phyloP scores from a whole-genome alignment of 2,329 filamentous ascomycete genomes.

The Hypoxylon sp. region DNA sequence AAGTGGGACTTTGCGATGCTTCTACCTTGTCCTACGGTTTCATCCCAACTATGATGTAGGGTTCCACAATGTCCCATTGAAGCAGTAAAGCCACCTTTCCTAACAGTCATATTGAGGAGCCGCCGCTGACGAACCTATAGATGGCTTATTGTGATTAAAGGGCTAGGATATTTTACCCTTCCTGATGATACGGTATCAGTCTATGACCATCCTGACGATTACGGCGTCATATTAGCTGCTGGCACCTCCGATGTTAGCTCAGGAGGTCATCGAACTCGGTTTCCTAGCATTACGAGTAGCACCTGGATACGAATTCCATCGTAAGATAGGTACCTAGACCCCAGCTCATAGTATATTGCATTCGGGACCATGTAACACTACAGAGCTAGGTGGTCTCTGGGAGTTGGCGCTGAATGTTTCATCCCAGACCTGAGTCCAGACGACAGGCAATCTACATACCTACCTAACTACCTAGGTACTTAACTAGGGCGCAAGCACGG shows the following conservation, averaged over 20 bases:
- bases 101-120: neutral
- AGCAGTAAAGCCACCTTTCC: constrained; percentile 54
- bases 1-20: constrained; percentile 51
- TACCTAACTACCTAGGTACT: neutral
- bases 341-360: constrained; percentile 58
- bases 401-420: constrained; percentile 17
- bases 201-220: constrained; percentile 55
- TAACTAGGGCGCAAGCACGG: neutral
- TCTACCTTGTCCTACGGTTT: constrained; percentile 55
- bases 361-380: constrained; percentile 54
- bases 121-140: constrained; percentile 38
- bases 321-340: constrained; percentile 48
- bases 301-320: constrained; percentile 56
- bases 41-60: constrained; percentile 57
- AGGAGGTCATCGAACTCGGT: constrained; percentile 58
- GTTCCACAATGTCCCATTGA: constrained; percentile 57
- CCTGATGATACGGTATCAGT: constrained; percentile 54
- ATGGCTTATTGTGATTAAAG: constrained; percentile 56
- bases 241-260: constrained; percentile 57
- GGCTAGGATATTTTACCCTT: constrained; percentile 58
- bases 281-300: constrained; percentile 57
- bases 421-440: neutral
- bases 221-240: constrained; percentile 58
- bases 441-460: neutral
- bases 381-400: constrained; percentile 42